phyloP scores from a whole-genome alignment of 768 basidiomycete species.

The Cystobasidium onofrii region DNA sequence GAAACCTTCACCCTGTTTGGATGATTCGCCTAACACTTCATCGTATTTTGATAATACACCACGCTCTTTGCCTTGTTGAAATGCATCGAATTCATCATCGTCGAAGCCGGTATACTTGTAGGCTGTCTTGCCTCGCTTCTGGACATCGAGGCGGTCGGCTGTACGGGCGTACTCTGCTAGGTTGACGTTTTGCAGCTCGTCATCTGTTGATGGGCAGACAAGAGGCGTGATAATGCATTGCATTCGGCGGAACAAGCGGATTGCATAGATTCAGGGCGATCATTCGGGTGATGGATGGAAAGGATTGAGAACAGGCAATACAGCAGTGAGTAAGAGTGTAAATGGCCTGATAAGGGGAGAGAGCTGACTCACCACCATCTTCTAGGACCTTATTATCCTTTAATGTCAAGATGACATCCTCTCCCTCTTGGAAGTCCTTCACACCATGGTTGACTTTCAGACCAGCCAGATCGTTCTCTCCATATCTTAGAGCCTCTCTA shows the following conservation, averaged over 20 bases:
- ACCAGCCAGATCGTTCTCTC: conserved; percentile 63
- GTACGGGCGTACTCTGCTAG: conserved; percentile 79
- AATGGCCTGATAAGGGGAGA: conserved; percentile 34
- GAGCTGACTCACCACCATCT: conserved; percentile 62
- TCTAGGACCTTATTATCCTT: conserved; percentile 94
- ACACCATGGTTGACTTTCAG: conserved; percentile 95
- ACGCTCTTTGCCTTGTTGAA: conserved; percentile 65
- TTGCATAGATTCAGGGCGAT: too few relatives aligned
- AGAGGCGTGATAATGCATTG: conserved; percentile 15
- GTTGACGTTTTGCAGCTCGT: conserved; percentile 91
- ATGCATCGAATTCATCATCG: conserved; percentile 82
- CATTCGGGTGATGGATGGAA: neutral
- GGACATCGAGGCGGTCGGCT: conserved; percentile 69
- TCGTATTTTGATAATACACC: conserved; percentile 87
- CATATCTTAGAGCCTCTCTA: conserved; percentile 29
- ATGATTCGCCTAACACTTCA: conserved; percentile 65
- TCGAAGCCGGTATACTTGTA: conserved; percentile 86
- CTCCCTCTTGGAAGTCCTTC: conserved; percentile 82
- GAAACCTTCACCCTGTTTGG: conserved; percentile 59
- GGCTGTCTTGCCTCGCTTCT: conserved; percentile 62
- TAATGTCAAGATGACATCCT: conserved; percentile 88
- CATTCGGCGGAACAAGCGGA: too few relatives aligned
- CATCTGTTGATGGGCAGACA: conserved; percentile 57
- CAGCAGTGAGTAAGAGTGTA: neutral
- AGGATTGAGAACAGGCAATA: neutral